Base-by-base conservation (phyloP, 768 basidiomycete genomes). In the Trametes cinnabarina region DNA sequence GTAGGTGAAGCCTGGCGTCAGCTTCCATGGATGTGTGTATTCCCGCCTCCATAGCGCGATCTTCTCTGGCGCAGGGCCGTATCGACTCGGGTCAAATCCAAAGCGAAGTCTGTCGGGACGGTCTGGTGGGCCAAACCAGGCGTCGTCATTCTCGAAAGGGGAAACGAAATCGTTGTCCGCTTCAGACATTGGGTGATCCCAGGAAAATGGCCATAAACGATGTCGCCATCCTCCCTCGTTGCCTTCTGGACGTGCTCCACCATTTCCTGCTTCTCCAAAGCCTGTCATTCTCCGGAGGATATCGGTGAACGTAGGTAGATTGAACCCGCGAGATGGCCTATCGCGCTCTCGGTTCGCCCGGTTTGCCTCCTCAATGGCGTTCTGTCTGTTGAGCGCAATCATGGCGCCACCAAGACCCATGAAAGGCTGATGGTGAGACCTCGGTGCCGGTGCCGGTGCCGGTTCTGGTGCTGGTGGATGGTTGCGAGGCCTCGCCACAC, bases 391-490 rank as follows among this genome's bases (percentile, higher is more conserved):
- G 17, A 73, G 65, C 10, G 85, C 75, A 6, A 87, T 71, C 3
- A 88, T 63, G 2, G 82, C 87, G 20, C 87, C 87, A 8, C 87
- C 87, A 22, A 89, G 69, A 14, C 84, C 84, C 77, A 89, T 82
- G 7, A 74, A 60, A 19, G 88, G 88, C 3, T 77, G 71, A 54
- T 80, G 78, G 58, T 83, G 83, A 42, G 84, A 84, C 4, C 80
- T 79, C 23, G 76, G 70, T 2, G 80, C 79, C 3, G 73, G 68
- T 4, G 73, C 30, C 30, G 30, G 30, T 7, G 30, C 30, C 3
- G 73, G 68, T 4, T 73, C 30, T 12, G 30, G 30, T 7, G 30
- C 30, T 2, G 72, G 68, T 19, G 61, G 70, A 3, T 53, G 42
- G 17, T 67, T 64, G 22, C 66, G 51, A n/a, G 62, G 49, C 30